Evolutionary conservation across 2,329 filamentous ascomycete genomes (phyloP).

Genomic region (Cladosporium colombiae): DNA sequence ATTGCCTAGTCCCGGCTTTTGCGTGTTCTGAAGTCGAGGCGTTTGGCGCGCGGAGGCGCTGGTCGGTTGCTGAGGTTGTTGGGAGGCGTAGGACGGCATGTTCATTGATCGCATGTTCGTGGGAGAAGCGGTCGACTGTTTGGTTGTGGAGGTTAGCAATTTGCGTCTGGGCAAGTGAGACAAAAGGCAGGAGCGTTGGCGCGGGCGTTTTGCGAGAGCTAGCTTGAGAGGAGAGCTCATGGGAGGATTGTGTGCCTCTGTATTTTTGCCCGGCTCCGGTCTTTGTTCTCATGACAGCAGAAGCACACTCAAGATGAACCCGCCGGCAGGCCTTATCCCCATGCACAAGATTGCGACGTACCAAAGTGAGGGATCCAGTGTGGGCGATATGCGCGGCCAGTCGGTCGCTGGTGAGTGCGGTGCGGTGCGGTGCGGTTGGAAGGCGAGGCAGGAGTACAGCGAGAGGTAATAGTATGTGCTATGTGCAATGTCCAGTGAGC

Average conservation of each 20-base stretch:
- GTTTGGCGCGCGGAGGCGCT: conserved; percentile 27
- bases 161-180: not conserved
- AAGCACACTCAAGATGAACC: not conserved
- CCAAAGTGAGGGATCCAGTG: not conserved
- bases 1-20: conserved; percentile 46
- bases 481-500: not conserved
- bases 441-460: not conserved
- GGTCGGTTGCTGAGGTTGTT: conserved; percentile 20
- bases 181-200: conserved; percentile 6
- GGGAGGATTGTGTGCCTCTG: not conserved
- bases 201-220: not conserved
- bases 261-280: not conserved
- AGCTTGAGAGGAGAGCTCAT: not conserved
- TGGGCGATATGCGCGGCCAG: not conserved
- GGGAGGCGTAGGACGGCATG: conserved; percentile 51
- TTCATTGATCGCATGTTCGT: conserved; percentile 53
- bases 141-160: not conserved
- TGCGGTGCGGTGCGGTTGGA: not conserved
- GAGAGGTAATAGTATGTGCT: not conserved
- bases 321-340: not conserved
- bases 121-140: not conserved
- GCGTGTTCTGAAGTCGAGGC: conserved; percentile 35
- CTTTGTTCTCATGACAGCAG: not conserved
- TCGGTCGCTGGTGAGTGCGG: not conserved
- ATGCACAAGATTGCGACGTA: not conserved